Evolutionary conservation across 2,329 filamentous ascomycete species (phyloP).

Genomic region (Microcyclosporella mali): DNA sequence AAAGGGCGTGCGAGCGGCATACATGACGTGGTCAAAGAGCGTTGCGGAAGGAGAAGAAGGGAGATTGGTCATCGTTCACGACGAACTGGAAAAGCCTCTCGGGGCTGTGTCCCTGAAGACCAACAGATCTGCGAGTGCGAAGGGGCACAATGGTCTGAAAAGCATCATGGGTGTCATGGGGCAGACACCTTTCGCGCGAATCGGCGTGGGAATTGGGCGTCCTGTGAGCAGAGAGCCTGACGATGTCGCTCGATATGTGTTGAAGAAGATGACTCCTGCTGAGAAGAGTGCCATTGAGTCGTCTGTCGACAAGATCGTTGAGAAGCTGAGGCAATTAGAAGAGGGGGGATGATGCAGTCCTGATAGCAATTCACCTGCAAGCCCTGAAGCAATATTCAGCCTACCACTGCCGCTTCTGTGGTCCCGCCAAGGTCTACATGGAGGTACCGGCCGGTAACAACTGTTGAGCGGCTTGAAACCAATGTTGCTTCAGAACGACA

Average conservation of each 20-base stretch:
- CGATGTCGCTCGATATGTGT: conserved; percentile 70
- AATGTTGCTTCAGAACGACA: too few species aligned
- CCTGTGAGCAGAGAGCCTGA: conserved; percentile 61
- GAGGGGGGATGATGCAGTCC: conserved; percentile 15
- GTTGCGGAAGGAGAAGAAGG: conserved; percentile 34
- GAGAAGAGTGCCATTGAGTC: conserved; percentile 40
- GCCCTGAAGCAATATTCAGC: too few species aligned
- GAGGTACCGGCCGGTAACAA: too few species aligned
- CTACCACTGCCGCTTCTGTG: too few species aligned
- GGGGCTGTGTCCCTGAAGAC: conserved; percentile 59
- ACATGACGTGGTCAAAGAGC: conserved; percentile 45
- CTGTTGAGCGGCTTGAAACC: too few species aligned
- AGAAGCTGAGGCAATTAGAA: conserved; percentile 34
- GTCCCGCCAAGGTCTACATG: too few species aligned
- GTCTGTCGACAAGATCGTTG: conserved; percentile 28
- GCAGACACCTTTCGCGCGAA: conserved; percentile 68
- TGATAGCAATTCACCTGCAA: too few species aligned
- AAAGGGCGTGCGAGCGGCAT: conserved; percentile 60
- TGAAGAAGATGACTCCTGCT: conserved; percentile 56
- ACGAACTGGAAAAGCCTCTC: conserved; percentile 71
- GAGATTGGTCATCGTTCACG: conserved; percentile 72
- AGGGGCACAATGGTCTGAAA: conserved; percentile 44
- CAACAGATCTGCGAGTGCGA: conserved; percentile 46
- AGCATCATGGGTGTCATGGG: conserved; percentile 59
- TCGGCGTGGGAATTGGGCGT: conserved; percentile 83